Percentiles rank a stretch among this genome's conserved stretches.
These are phyloP conservation scores for Antitrichia curtipendula DNA, from an alignment of 225 moss, liverwort and hornwort species.

Conservation along the genomic window DNA sequence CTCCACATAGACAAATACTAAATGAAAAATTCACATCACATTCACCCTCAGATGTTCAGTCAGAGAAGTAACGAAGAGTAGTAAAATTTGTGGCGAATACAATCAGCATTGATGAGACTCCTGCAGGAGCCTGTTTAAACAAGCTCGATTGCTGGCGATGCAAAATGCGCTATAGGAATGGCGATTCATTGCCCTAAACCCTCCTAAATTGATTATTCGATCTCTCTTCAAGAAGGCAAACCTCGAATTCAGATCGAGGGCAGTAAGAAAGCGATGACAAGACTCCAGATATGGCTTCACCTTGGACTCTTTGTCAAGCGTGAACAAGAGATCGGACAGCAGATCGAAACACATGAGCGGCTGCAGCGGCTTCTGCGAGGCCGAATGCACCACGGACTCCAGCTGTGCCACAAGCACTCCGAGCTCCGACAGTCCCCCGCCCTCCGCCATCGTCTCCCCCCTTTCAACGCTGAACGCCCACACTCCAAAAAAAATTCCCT, in stretches of 20 bases:
- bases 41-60: background rate
- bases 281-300: background rate
- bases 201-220: background rate
- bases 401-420: conserved; percentile 94
- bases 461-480: background rate
- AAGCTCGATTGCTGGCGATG: background rate
- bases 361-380: conserved; percentile 75
- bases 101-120: background rate
- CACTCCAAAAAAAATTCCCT: background rate
- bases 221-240: background rate
- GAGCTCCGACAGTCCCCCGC: conserved; percentile 81
- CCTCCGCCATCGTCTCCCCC: conserved; percentile 29
- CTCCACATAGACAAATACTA: background rate
- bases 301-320: conserved; percentile 67
- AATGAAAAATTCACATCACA: background rate
- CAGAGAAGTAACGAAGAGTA: background rate
- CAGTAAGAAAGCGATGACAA: background rate
- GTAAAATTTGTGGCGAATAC: background rate
- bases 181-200: background rate
- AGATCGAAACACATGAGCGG: conserved; percentile 99
- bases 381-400: conserved; percentile 82
- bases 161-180: background rate
- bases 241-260: background rate
- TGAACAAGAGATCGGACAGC: conserved; percentile 79
- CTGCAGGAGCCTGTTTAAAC: background rate